These are phyloP conservation scores for Akebia trifoliata DNA, from an alignment of 164 flowering plant genomes.

Conservation along the genomic window DNA sequence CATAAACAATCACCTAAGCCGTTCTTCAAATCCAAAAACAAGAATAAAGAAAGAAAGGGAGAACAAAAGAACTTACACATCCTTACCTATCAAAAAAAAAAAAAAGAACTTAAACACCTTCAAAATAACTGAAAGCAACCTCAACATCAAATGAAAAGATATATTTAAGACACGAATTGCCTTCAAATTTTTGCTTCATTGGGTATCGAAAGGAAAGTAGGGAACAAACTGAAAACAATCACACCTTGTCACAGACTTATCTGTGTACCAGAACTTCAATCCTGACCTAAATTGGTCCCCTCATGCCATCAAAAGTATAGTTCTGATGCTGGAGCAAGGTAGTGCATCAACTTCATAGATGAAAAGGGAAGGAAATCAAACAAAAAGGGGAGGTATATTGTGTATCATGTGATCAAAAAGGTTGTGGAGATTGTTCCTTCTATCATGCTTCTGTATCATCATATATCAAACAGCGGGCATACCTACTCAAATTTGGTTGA, in stretches of 20 bases:
- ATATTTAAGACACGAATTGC: neutral
- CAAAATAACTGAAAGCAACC: too few species aligned
- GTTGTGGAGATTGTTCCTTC: too few species aligned
- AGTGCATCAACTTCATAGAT: neutral
- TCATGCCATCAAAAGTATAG: neutral
- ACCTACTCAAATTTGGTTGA: too few species aligned
- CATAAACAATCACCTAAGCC: conserved; percentile 8
- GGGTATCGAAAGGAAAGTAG: neutral
- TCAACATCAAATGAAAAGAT: neutral
- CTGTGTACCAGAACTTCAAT: neutral
- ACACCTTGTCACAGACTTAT: neutral
- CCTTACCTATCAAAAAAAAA: too few species aligned
- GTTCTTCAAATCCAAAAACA: neutral
- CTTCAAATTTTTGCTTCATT: neutral
- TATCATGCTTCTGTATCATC: too few species aligned
- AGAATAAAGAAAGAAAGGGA: neutral
- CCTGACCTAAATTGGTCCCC: neutral
- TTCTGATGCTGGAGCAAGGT: neutral
- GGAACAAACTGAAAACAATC: neutral
- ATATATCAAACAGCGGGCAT: too few species aligned
- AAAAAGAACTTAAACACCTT: too few species aligned
- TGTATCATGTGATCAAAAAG: neutral
- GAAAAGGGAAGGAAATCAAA: neutral
- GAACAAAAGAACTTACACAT: neutral
- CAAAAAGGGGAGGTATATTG: neutral